A percentile compares a stretch with the other conserved stretches of the same genome.
These are phyloP conservation scores for Scedosporium boydii DNA, from an alignment of 2,329 filamentous ascomycete genomes.

Conservation along the genomic window DNA sequence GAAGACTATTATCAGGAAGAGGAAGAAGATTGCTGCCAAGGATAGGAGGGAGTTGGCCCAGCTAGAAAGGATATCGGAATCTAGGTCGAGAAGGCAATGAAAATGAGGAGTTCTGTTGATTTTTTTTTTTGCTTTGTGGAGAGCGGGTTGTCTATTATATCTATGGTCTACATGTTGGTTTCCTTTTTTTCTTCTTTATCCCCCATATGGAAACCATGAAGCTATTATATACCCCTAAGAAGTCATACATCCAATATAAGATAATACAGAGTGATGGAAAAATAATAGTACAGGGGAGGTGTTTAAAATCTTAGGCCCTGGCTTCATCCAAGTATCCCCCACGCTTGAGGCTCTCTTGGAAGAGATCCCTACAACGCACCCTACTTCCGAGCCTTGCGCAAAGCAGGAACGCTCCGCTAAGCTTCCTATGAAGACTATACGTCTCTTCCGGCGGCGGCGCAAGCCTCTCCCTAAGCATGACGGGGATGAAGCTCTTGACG, in stretches of 20 bases:
- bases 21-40: slow-evolving; percentile 81
- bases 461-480: slow-evolving; percentile 85
- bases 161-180: not conserved
- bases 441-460: slow-evolving; percentile 95
- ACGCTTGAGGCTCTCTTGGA: slow-evolving; percentile 46
- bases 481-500: slow-evolving; percentile 76
- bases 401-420: slow-evolving; percentile 88
- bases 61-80: slow-evolving; percentile 20
- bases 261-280: not conserved
- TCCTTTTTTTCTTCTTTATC: not conserved
- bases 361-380: slow-evolving; percentile 74
- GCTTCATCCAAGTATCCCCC: slow-evolving; percentile 14
- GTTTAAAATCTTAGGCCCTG: not conserved
- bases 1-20: slow-evolving; percentile 71
- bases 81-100: slow-evolving; percentile 5
- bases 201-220: not conserved
- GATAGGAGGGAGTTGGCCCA: slow-evolving; percentile 66
- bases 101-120: not conserved
- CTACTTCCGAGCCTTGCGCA: slow-evolving; percentile 79
- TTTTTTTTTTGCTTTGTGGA: not conserved
- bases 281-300: not conserved
- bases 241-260: not conserved
- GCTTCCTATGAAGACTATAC: slow-evolving; percentile 87
- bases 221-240: not conserved
- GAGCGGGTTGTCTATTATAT: slow-evolving; percentile 5